Conservation (phyloP, 805 yeast species). For the Cyberlindnera veronae region DNA sequence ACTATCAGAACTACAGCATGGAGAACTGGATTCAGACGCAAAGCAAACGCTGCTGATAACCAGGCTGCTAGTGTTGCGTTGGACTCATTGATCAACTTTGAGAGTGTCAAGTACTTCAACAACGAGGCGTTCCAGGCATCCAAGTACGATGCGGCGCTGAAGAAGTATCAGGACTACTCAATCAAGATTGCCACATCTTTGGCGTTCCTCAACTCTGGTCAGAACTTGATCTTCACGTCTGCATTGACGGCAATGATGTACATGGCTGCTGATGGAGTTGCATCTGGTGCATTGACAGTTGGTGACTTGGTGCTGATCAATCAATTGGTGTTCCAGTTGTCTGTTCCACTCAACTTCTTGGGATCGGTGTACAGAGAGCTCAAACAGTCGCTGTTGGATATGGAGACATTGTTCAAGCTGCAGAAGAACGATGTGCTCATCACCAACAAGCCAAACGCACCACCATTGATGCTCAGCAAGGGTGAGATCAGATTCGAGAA, state of each 20-base stretch:
- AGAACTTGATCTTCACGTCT: slow-evolving; percentile 73
- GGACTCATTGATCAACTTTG: slow-evolving; percentile 91
- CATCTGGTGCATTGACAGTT: slow-evolving; percentile 75
- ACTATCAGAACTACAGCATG: slow-evolving; percentile 93
- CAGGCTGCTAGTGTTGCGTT: slow-evolving; percentile 93
- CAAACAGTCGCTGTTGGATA: slow-evolving; percentile 88
- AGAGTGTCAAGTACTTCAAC: slow-evolving; percentile 91
- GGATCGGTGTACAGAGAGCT: slow-evolving; percentile 95
- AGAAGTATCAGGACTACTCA: slow-evolving; percentile 62
- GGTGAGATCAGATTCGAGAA: slow-evolving; percentile 84
- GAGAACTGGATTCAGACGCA: slow-evolving; percentile 89
- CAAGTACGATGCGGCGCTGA: slow-evolving; percentile 76
- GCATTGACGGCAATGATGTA: slow-evolving; percentile 98
- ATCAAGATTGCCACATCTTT: slow-evolving; percentile 82
- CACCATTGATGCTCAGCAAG: slow-evolving; percentile 47
- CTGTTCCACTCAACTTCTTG: slow-evolving; percentile 89
- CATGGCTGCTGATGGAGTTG: slow-evolving; percentile 95
- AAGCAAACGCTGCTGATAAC: slow-evolving; percentile 91
- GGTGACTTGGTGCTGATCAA: slow-evolving; percentile 94
- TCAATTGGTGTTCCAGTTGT: slow-evolving; percentile 92
- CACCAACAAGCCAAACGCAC: slow-evolving; percentile 58
- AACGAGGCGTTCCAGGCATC: slow-evolving; percentile 76
- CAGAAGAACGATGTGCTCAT: slow-evolving; percentile 73
- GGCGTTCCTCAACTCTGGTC: slow-evolving; percentile 77
- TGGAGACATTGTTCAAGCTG: slow-evolving; percentile 89